phyloP scores from a whole-genome alignment of 1,284 basidiomycete genomes.

The Melampsora abietis-canadensis region DNA sequence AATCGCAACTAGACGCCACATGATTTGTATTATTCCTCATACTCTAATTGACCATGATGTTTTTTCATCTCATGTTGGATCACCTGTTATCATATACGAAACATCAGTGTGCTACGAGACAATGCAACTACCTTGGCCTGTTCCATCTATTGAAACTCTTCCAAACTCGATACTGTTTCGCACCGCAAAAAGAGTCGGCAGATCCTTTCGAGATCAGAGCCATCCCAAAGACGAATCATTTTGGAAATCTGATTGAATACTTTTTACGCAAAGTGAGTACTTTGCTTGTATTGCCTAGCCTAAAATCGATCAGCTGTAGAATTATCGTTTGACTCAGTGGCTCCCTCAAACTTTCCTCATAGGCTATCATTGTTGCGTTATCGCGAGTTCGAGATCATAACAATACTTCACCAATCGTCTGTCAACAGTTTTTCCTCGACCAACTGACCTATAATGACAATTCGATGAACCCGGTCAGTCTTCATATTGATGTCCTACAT shows the following conservation, averaged over 20 bases:
- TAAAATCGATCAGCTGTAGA: not conserved
- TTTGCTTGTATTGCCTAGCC: not conserved
- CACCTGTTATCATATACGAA: not conserved
- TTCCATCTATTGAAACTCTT: constrained; percentile 96
- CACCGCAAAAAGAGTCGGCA: constrained; percentile 70
- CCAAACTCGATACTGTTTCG: constrained; percentile 80
- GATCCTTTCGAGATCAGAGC: constrained; percentile 79
- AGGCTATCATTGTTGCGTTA: constrained; percentile 75
- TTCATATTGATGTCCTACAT: no score
- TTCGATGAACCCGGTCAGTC: constrained; percentile 73
- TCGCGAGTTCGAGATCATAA: constrained; percentile 74
- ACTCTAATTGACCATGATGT: not conserved
- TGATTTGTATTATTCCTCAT: not conserved
- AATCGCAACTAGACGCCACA: no score
- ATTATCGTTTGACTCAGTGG: constrained; percentile 45
- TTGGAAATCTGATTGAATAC: constrained; percentile 85
- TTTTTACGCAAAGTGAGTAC: constrained; percentile 79
- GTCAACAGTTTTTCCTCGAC: constrained; percentile 86
- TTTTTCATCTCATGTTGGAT: not conserved
- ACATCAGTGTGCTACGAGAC: constrained; percentile 71
- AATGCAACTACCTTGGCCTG: constrained; percentile 79
- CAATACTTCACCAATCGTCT: constrained; percentile 78
- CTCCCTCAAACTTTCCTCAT: not conserved
- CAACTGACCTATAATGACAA: constrained; percentile 92
- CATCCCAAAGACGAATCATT: constrained; percentile 89